Percentiles rank a stretch among this genome's conserved stretches.
Evolutionary conservation across 2,329 filamentous ascomycete species (phyloP).

Genomic region (Phialophora verrucosa): DNA sequence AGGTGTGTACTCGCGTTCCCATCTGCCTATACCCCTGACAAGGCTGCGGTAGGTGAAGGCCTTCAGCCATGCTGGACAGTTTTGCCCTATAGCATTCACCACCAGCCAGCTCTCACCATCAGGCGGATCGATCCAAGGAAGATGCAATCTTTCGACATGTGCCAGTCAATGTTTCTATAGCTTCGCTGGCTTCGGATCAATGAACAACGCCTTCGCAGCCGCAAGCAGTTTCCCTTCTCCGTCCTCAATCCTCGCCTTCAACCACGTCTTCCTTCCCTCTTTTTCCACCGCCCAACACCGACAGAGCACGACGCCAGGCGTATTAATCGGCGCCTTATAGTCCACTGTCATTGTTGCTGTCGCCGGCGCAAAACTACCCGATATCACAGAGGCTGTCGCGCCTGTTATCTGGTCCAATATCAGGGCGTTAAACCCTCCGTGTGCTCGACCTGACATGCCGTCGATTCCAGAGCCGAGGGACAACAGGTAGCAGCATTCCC

Average conservation of each 20-base stretch:
- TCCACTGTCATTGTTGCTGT: slow-evolving; percentile 35
- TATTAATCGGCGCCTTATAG: slow-evolving; percentile 32
- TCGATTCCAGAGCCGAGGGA: slow-evolving; percentile 30
- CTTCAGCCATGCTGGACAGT: neutral
- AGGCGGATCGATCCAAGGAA: neutral
- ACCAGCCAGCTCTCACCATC: neutral
- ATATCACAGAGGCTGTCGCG: slow-evolving; percentile 8
- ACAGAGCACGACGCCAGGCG: slow-evolving; percentile 29
- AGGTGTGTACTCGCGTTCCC: neutral
- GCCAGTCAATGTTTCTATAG: neutral
- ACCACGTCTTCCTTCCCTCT: slow-evolving; percentile 32
- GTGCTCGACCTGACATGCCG: slow-evolving; percentile 29
- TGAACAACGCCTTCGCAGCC: slow-evolving; percentile 29
- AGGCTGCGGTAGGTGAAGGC: neutral
- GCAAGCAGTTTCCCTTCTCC: slow-evolving; percentile 25
- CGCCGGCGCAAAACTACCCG: slow-evolving; percentile 22
- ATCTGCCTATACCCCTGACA: neutral
- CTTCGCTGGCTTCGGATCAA: slow-evolving; percentile 18
- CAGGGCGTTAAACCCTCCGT: slow-evolving; percentile 33
- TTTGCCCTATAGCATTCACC: neutral
- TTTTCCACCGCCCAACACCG: slow-evolving; percentile 28
- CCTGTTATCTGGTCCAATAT: slow-evolving; percentile 34
- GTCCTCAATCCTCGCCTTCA: slow-evolving; percentile 28
- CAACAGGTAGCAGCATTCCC: slow-evolving; percentile 28
- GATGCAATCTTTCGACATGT: neutral